phyloP scores from a whole-genome alignment of 257 asterid genomes.

The Capsicum baccatum region DNA sequence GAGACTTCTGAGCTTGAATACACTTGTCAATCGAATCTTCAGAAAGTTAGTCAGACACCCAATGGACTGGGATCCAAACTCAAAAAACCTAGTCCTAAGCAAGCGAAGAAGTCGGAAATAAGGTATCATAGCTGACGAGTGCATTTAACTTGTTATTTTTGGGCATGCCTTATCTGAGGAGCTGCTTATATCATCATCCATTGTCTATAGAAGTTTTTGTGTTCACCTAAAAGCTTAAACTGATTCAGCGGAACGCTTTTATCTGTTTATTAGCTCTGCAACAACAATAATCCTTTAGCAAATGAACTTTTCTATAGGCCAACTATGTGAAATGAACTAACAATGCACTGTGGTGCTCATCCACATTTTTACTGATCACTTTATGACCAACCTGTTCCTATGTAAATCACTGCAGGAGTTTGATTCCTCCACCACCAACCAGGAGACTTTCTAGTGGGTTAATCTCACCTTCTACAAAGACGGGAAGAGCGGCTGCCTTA shows the following conservation, averaged over 20 bases:
- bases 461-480: constrained; percentile 45
- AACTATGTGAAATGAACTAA: not conserved
- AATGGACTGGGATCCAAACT: constrained; percentile 50
- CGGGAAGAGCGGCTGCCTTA: constrained; percentile 43
- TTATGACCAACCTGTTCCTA: not conserved
- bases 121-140: constrained; percentile 46
- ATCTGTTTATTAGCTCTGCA: not conserved
- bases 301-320: not conserved
- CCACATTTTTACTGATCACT: constrained; percentile 11
- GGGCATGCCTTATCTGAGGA: not conserved
- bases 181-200: not conserved
- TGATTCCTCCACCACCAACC: constrained; percentile 62
- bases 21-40: constrained; percentile 47
- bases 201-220: not conserved
- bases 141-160: not conserved
- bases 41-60: constrained; percentile 45
- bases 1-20: constrained; percentile 75
- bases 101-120: constrained; percentile 50
- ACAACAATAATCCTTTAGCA: constrained; percentile 3
- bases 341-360: not conserved
- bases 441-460: constrained; percentile 56
- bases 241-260: not conserved
- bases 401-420: constrained; percentile 54
- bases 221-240: constrained; percentile 3
- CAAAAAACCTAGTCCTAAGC: constrained; percentile 58